These are phyloP conservation scores for Hypoxylon sp. DNA, from an alignment of 2,329 filamentous ascomycete genomes.

Conservation along the genomic window DNA sequence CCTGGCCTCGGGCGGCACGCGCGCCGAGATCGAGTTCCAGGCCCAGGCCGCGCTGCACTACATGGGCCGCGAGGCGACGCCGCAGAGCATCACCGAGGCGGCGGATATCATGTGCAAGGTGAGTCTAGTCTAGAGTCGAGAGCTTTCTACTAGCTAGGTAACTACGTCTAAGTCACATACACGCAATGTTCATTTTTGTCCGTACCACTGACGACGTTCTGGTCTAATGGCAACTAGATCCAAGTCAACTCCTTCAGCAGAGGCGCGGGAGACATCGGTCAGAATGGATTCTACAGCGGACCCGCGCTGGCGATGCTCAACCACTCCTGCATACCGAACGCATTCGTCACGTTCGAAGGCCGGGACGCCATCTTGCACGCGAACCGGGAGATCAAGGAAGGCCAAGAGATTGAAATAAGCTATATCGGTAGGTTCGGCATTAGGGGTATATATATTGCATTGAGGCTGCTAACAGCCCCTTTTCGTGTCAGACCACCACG, in stretches of 20 bases:
- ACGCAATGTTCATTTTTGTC: no score
- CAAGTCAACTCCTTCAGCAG: constrained; percentile 73
- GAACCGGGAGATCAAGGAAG: constrained; percentile 61
- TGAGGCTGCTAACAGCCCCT: constrained; percentile 8
- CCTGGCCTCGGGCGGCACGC: constrained; percentile 53
- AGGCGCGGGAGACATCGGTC: constrained; percentile 64
- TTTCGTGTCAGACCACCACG: constrained; percentile 59
- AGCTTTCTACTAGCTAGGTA: background rate
- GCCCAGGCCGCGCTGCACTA: constrained; percentile 64
- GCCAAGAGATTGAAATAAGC: constrained; percentile 71
- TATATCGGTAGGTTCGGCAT: constrained; percentile 65
- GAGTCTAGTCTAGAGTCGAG: constrained; percentile 32
- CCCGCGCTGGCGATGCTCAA: constrained; percentile 70
- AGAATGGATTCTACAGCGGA: constrained; percentile 68
- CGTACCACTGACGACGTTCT: no score
- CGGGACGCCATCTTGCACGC: constrained; percentile 65
- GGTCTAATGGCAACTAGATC: constrained; percentile 57
- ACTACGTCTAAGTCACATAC: background rate
- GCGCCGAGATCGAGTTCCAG: constrained; percentile 60
- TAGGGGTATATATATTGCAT: background rate
- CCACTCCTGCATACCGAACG: constrained; percentile 72
- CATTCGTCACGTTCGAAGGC: constrained; percentile 67
- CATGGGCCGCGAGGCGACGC: constrained; percentile 55
- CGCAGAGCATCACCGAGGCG: constrained; percentile 56
- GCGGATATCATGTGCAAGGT: constrained; percentile 68